Percentiles rank a stretch among this genome's conserved stretches.
These are phyloP conservation scores for Curvularia sp. DNA, from an alignment of 2,329 filamentous ascomycete species.

Conservation along the genomic window DNA sequence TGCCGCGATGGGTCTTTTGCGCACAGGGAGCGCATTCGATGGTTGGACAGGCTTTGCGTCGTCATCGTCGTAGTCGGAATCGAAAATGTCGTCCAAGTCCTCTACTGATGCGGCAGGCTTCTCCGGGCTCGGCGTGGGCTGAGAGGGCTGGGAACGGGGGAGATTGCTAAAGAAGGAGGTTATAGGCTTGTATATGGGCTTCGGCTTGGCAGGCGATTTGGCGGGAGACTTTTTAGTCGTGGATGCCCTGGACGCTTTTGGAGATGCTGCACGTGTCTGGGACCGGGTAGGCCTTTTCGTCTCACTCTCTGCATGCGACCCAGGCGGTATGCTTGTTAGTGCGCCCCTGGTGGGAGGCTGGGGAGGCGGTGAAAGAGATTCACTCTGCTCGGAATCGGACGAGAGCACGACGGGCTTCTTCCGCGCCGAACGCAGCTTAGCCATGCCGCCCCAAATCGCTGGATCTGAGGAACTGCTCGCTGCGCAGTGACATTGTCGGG, in stretches of 20 bases:
- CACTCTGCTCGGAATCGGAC: constrained; percentile 43
- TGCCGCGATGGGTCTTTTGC: constrained; percentile 37
- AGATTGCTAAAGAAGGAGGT: constrained; percentile 58
- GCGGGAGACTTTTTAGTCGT: constrained; percentile 35
- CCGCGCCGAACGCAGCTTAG: constrained; percentile 47
- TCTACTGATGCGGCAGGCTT: constrained; percentile 40
- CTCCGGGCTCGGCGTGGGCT: constrained; percentile 51
- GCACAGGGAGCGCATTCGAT: constrained; percentile 37
- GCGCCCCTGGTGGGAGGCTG: constrained; percentile 41
- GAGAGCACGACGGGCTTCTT: constrained; percentile 49
- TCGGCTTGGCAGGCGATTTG: constrained; percentile 46
- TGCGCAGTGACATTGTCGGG: constrained; percentile 42
- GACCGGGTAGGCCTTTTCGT: constrained; percentile 24
- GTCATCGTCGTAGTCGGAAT: constrained; percentile 46
- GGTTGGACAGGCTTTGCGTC: constrained; percentile 36
- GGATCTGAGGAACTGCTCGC: constrained; percentile 21
- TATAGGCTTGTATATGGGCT: constrained; percentile 53
- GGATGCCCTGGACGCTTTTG: constrained; percentile 27
- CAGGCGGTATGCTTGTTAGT: constrained; percentile 33
- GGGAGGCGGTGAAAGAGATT: constrained; percentile 38
- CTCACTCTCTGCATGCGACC: constrained; percentile 20
- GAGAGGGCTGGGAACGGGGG: constrained; percentile 51
- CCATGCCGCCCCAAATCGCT: constrained; percentile 47
- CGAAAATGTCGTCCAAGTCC: constrained; percentile 48
- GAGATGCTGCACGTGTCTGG: constrained; percentile 32